Conservation (phyloP, 2,329 filamentous ascomycete species). For the Fonsecaea pedrosoi region DNA sequence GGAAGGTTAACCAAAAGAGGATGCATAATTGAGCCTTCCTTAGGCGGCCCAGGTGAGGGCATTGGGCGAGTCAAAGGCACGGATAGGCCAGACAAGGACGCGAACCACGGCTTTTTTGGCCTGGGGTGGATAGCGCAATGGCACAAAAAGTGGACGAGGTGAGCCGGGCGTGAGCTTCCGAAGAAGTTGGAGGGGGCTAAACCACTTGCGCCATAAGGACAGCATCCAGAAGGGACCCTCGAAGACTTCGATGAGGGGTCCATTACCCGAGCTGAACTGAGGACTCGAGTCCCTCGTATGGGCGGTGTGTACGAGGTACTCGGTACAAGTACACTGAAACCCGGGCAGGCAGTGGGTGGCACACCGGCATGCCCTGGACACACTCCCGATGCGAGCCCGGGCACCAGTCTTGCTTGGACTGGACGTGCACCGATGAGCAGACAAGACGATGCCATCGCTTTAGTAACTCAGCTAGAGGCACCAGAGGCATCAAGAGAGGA, state of each 20-base stretch:
- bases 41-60: not conserved
- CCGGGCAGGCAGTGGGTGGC: no score
- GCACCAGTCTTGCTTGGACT: not conserved
- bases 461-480: not conserved
- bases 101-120: not conserved
- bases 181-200: constrained; percentile 7
- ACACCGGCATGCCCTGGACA: not conserved
- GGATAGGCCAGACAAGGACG: constrained; percentile 6
- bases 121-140: constrained; percentile 4
- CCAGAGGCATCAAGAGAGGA: not conserved
- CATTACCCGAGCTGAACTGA: constrained; percentile 21
- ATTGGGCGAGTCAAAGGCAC: not conserved
- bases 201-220: not conserved
- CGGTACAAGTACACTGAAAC: not conserved
- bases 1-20: constrained; percentile 8
- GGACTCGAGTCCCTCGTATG: not conserved
- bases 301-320: no score
- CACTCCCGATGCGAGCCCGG: not conserved
- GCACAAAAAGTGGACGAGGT: constrained; percentile 1
- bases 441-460: not conserved
- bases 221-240: constrained; percentile 11
- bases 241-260: not conserved
- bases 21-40: not conserved
- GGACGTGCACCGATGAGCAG: not conserved
- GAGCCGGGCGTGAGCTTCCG: constrained; percentile 3